Evolutionary conservation across 306 rosid genomes (phyloP).

Genomic region (Begonia peltatifolia): DNA sequence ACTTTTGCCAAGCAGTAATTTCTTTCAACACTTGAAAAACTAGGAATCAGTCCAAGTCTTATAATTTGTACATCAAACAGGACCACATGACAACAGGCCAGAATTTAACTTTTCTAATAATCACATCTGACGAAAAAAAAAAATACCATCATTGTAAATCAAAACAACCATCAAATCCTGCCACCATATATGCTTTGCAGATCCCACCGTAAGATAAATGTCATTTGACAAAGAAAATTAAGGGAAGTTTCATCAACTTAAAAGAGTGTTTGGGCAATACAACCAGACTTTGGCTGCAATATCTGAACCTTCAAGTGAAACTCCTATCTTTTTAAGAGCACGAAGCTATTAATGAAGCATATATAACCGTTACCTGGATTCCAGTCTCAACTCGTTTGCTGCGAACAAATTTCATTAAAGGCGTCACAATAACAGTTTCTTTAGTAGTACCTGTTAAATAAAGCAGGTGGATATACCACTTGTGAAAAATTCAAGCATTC

Average conservation of each 20-base stretch:
- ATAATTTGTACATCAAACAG: no score
- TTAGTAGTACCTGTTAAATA: slow-evolving; percentile 49
- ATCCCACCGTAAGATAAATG: background rate
- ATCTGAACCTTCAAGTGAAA: background rate
- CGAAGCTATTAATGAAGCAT: background rate
- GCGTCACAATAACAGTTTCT: slow-evolving; percentile 68
- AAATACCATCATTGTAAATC: no score
- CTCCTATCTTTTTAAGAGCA: background rate
- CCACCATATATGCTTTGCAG: background rate
- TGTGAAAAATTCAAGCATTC: slow-evolving; percentile 1
- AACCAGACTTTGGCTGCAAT: background rate
- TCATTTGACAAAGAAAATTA: background rate
- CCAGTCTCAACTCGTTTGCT: slow-evolving; percentile 58
- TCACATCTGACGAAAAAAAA: no score
- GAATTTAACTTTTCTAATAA: no score
- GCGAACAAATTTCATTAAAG: slow-evolving; percentile 88
- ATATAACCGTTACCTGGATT: slow-evolving; percentile 36
- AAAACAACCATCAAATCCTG: background rate
- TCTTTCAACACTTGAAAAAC: no score
- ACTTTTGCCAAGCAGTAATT: no score
- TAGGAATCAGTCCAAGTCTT: no score
- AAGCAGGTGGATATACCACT: slow-evolving; percentile 6
- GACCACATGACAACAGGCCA: no score
- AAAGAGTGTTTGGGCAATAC: background rate
- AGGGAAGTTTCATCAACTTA: background rate